Conservation (phyloP, 192 early-diverging fungal genomes). For the Backusella sp. region DNA sequence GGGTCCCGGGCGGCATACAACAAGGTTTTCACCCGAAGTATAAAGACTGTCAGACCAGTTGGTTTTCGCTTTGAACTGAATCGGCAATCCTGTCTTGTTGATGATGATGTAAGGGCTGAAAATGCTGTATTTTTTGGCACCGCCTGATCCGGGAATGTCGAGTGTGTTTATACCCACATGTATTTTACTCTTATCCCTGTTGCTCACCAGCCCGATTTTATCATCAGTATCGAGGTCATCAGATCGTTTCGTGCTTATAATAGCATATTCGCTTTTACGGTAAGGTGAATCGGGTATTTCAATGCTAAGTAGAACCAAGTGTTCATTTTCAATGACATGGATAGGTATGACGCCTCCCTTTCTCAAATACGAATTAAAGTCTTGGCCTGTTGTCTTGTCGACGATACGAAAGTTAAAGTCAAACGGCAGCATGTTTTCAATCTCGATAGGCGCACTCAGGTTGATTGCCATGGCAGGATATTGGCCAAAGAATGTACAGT, state of each 20-base stretch:
- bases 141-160: conserved; percentile 64
- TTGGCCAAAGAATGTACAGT: conserved; percentile 42
- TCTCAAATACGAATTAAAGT: conserved; percentile 61
- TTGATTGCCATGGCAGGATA: conserved; percentile 83
- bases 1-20: conserved; percentile 8
- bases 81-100: conserved; percentile 85
- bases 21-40: conserved; percentile 64
- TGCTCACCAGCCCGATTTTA: conserved; percentile 50
- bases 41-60: conserved; percentile 73
- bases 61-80: conserved; percentile 78
- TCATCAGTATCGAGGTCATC: conserved; percentile 81
- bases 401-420: conserved; percentile 76
- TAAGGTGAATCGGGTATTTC: conserved; percentile 74
- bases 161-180: conserved; percentile 62
- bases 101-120: conserved; percentile 92
- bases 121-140: conserved; percentile 81
- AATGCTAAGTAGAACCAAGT: conserved; percentile 75
- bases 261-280: conserved; percentile 73
- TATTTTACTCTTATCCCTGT: conserved; percentile 48
- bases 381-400: conserved; percentile 70
- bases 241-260: conserved; percentile 79
- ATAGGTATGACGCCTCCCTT: conserved; percentile 74
- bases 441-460: conserved; percentile 74
- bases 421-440: conserved; percentile 96
- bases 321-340: conserved; percentile 81